Evolutionary conservation across 495 filamentous ascomycete species (phyloP), one percentile per base, ranked within the genome.

Genomic region (Sordaria brevicollis): DNA sequence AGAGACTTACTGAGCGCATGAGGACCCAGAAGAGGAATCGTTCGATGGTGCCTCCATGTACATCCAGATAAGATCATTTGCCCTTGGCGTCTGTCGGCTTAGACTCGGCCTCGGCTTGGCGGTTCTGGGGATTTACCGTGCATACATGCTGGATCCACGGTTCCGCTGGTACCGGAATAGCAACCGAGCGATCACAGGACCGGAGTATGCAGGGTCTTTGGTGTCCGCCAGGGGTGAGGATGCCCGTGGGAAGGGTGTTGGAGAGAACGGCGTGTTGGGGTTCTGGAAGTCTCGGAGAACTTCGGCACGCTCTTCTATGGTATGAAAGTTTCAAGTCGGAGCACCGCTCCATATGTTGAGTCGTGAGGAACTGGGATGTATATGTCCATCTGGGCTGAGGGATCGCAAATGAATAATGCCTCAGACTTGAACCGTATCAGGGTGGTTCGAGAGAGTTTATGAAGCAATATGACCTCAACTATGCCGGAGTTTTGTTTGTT

Each of bases 1-100:
- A 88, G 84, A 69, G 92, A 96, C 80, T 79, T 95, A 68, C 82
- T 96, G 57, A 93, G 88, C 69, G 87, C 89, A 41, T 89, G 73
- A 83, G 39, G 25, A 62, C 9, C 49, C 6, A 31, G 49, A 62
- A 62, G 25, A 29, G 4, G 49, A n/a, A 62, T 62, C 25, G 25
- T 62, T 62, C 49, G 49, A 62, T 62, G 25, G 49, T 25, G 25
- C 49, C 25, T 62, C 25, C 49, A 62, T 25, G 49, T 62, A 11
- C 25, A 4, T 8, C 49, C 25, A 29, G 29, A 17, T 17, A 62
- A 33, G 49, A 31, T 62, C 49, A 62, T 62, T 15, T 33, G 17
- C 49, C 25, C 49, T 57, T 62, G 25, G 25, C 21, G 49, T 62
- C 25, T 15, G 25, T 62, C 25, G 25, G 49, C 49, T 31, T 62